These are phyloP conservation scores for Beauveria medogensis DNA, from an alignment of 2,329 filamentous ascomycete genomes.

Conservation along the genomic window DNA sequence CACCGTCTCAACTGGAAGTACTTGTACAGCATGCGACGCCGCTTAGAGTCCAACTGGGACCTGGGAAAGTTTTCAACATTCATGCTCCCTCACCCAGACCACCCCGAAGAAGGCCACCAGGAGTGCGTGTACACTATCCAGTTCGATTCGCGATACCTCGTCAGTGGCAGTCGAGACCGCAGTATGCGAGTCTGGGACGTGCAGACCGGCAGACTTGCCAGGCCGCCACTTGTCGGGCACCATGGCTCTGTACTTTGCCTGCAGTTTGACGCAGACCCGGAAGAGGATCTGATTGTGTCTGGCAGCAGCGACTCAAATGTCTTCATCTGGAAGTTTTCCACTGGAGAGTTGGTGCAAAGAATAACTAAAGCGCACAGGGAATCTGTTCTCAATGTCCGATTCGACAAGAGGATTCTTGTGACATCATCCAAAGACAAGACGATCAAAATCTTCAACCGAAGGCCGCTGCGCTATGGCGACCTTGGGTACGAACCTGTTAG, in stretches of 20 bases:
- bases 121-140: slow-evolving; percentile 96
- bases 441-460: slow-evolving; percentile 92
- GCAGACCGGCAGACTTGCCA: slow-evolving; percentile 67
- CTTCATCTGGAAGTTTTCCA: slow-evolving; percentile 90
- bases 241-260: slow-evolving; percentile 83
- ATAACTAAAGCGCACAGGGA: slow-evolving; percentile 74
- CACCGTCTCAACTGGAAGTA: slow-evolving; percentile 85
- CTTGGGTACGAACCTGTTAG: slow-evolving; percentile 47
- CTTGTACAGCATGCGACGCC: slow-evolving; percentile 78
- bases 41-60: slow-evolving; percentile 87
- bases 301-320: slow-evolving; percentile 89
- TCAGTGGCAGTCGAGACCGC: slow-evolving; percentile 86
- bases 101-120: slow-evolving; percentile 73
- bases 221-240: slow-evolving; percentile 69
- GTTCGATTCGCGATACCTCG: slow-evolving; percentile 74
- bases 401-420: slow-evolving; percentile 83
- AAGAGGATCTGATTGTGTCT: slow-evolving; percentile 88
- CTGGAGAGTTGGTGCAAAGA: slow-evolving; percentile 70
- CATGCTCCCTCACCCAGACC: slow-evolving; percentile 76
- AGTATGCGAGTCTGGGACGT: slow-evolving; percentile 88
- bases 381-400: slow-evolving; percentile 87
- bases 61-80: slow-evolving; percentile 76
- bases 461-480: slow-evolving; percentile 53
- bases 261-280: slow-evolving; percentile 83
- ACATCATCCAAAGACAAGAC: slow-evolving; percentile 97